Percentiles rank a stretch among this genome's conserved stretches.
Evolutionary conservation across 23 red algal species (phyloP).

Genomic region (Agarophyton chilense): DNA sequence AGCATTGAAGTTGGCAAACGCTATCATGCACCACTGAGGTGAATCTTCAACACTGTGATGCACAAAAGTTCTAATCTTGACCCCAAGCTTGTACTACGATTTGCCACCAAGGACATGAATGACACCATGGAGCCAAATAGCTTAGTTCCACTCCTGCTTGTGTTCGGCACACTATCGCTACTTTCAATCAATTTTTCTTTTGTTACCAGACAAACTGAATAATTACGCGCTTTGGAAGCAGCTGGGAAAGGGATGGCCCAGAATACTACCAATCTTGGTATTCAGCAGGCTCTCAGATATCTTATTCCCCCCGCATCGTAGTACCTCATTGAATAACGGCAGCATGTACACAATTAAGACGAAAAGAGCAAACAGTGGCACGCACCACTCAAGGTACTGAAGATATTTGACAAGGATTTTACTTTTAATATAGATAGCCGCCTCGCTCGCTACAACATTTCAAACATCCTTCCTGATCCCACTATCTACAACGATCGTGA

Average conservation of each 20-base stretch:
- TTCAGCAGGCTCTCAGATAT: neutral
- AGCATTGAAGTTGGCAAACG: constrained; percentile 30
- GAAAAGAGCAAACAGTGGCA: no score
- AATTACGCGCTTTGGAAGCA: neutral
- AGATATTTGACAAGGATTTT: neutral
- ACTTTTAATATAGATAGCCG: neutral
- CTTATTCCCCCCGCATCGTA: no score
- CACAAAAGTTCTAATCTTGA: no score
- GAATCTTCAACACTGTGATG: constrained; percentile 5
- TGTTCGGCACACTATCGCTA: no score
- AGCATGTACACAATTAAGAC: no score
- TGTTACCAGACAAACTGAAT: neutral
- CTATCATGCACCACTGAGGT: constrained; percentile 38
- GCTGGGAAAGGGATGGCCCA: no score
- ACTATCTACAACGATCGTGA: neutral
- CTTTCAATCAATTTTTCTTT: neutral
- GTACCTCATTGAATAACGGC: no score
- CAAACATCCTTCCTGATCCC: neutral
- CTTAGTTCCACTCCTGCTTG: no score
- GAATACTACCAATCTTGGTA: no score
- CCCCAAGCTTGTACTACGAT: no score
- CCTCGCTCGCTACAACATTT: neutral
- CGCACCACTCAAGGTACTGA: neutral
- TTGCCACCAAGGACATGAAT: no score
- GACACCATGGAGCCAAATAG: no score